Evolutionary conservation across 176 grass and related monocot genomes (phyloP).

Genomic region (Oryza australiensis): DNA sequence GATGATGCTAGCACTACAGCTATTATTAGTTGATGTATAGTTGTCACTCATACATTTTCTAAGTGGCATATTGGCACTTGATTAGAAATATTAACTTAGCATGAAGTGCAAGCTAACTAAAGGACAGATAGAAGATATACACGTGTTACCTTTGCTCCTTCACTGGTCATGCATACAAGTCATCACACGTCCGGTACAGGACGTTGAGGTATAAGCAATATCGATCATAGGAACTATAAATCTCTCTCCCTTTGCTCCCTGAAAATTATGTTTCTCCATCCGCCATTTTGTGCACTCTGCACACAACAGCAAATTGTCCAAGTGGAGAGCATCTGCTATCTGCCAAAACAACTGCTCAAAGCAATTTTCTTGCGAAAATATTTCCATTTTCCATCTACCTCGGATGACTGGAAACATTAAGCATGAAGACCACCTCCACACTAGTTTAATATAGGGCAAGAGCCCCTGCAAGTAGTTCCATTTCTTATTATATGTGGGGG

Average conservation of each 20-base stretch:
- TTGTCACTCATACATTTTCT: background rate
- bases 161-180: background rate
- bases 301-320: background rate
- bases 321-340: slow-evolving; percentile 10
- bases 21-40: background rate
- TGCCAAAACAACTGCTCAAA: background rate
- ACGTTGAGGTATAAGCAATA: background rate
- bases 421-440: background rate
- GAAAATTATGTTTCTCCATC: background rate
- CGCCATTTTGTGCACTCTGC: background rate
- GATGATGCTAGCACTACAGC: background rate
- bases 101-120: background rate
- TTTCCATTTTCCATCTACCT: slow-evolving; percentile 1
- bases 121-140: background rate
- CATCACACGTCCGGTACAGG: background rate
- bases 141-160: background rate
- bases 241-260: background rate
- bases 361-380: background rate
- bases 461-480: background rate
- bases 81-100: background rate
- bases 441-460: background rate
- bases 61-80: background rate
- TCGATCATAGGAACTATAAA: background rate
- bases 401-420: slow-evolving; percentile 31
- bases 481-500: background rate